Conservation (phyloP, 768 basidiomycete genomes). For the Suillus hirtellus region DNA sequence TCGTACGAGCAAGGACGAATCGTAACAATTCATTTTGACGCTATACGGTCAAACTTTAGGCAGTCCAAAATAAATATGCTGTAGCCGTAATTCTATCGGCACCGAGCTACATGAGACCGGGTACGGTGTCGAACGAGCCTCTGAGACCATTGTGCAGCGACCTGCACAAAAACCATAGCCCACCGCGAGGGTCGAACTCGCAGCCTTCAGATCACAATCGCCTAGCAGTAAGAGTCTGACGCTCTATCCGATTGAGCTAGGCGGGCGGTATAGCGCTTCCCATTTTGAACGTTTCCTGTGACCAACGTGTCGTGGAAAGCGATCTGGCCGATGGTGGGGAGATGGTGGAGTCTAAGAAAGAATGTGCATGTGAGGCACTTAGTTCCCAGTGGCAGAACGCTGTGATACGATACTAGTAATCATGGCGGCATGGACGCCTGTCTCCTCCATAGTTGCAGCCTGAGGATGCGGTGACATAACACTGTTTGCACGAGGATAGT, state of each 20-base stretch:
- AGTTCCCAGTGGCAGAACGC: neutral
- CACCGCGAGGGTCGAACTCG: slow-evolving; percentile 79
- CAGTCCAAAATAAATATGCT: neutral
- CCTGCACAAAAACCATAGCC: neutral
- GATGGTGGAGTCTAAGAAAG: neutral
- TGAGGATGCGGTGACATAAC: neutral
- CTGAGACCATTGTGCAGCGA: neutral
- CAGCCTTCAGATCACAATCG: slow-evolving; percentile 67
- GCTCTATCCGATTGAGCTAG: slow-evolving; percentile 57
- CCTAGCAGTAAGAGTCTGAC: slow-evolving; percentile 46
- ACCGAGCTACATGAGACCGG: neutral
- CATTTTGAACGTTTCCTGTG: neutral
- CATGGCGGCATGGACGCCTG: neutral
- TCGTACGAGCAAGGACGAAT: neutral
- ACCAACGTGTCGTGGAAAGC: neutral
- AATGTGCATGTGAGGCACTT: neutral
- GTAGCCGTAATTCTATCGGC: neutral
- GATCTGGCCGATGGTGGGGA: neutral
- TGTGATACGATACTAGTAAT: neutral
- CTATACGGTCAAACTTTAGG: neutral
- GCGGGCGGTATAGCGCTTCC: slow-evolving; percentile 33
- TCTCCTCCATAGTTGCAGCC: neutral
- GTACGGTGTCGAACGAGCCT: neutral
- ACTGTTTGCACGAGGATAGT: neutral
- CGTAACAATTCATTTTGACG: neutral